Evolutionary conservation across 2,329 filamentous ascomycete genomes (phyloP).

Genomic region (Sordariomycetes sp.): DNA sequence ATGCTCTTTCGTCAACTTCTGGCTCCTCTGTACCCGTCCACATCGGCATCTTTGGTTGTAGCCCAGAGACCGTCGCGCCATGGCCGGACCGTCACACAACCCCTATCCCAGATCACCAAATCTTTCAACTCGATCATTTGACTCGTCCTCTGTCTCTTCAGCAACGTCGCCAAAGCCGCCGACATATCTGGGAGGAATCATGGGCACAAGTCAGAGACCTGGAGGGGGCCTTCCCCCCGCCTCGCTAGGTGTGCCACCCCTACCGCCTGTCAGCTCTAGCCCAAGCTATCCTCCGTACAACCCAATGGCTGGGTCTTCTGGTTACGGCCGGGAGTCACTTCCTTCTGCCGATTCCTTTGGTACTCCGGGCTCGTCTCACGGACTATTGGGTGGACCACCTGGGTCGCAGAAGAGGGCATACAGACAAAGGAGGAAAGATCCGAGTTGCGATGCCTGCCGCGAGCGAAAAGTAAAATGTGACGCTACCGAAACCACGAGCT

Average conservation of each 20-base stretch:
- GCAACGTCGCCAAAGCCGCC: conserved; percentile 49
- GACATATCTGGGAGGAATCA: conserved; percentile 40
- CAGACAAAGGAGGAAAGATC: conserved; percentile 88
- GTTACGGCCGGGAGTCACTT: conserved; percentile 49
- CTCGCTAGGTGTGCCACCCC: conserved; percentile 41
- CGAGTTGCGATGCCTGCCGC: conserved; percentile 92
- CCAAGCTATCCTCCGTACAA: conserved; percentile 43
- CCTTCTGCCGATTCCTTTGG: conserved; percentile 48
- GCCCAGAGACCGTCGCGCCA: conserved; percentile 15
- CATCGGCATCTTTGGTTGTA: too few species aligned
- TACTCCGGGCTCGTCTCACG: conserved; percentile 34
- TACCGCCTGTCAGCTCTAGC: conserved; percentile 36
- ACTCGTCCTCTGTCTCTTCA: conserved; percentile 55
- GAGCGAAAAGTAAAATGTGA: conserved; percentile 86
- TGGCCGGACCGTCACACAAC: conserved; percentile 47
- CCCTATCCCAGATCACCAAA: conserved; percentile 53
- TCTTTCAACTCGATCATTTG: conserved; percentile 51
- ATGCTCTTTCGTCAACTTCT: too few species aligned
- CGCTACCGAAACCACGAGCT: conserved; percentile 91
- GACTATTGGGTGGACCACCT: conserved; percentile 31
- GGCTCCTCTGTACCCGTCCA: too few species aligned
- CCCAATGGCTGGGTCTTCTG: conserved; percentile 28
- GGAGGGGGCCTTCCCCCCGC: conserved; percentile 40
- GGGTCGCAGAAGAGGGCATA: conserved; percentile 83
- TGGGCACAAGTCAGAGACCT: conserved; percentile 41